These are phyloP conservation scores for Ogataea thermomethanolica DNA, from an alignment of 805 yeast genomes.

Conservation along the genomic window DNA sequence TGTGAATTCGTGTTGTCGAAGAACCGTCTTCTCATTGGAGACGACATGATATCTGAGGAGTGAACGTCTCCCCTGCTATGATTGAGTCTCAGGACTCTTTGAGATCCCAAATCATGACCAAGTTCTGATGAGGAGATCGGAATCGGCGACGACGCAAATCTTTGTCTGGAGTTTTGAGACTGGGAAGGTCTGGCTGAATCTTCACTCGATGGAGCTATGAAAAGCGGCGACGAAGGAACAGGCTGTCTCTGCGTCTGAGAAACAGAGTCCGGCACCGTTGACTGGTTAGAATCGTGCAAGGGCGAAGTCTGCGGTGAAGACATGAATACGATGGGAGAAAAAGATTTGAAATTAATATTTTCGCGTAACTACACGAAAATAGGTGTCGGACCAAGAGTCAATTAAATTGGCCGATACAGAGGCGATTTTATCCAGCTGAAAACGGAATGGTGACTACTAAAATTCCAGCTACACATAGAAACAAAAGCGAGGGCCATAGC, in stretches of 20 bases:
- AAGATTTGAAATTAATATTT: constrained; percentile 4
- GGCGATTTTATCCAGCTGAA: neutral
- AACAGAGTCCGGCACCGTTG: constrained; percentile 38
- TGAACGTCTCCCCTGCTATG: constrained; percentile 75
- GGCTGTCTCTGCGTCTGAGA: constrained; percentile 31
- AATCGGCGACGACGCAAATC: constrained; percentile 44
- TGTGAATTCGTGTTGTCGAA: constrained; percentile 41
- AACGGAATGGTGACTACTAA: neutral
- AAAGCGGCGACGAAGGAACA: constrained; percentile 57
- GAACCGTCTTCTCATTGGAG: constrained; percentile 64
- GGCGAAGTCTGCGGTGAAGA: constrained; percentile 31
- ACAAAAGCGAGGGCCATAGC: neutral
- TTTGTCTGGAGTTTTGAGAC: constrained; percentile 7
- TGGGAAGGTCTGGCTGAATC: constrained; percentile 15
- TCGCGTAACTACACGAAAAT: constrained; percentile 8
- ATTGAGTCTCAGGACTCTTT: constrained; percentile 40
- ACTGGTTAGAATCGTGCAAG: constrained; percentile 24
- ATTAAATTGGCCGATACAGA: neutral
- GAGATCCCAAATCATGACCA: constrained; percentile 31
- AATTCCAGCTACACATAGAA: neutral
- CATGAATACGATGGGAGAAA: constrained; percentile 16
- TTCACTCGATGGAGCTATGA: constrained; percentile 46
- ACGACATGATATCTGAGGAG: constrained; percentile 60
- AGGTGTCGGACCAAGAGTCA: constrained; percentile 1
- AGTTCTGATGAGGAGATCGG: constrained; percentile 46